A percentile compares a stretch with the other conserved stretches of the same genome.
phyloP scores from a whole-genome alignment of 2,329 filamentous ascomycete species.

The Diplocarpon mali region DNA sequence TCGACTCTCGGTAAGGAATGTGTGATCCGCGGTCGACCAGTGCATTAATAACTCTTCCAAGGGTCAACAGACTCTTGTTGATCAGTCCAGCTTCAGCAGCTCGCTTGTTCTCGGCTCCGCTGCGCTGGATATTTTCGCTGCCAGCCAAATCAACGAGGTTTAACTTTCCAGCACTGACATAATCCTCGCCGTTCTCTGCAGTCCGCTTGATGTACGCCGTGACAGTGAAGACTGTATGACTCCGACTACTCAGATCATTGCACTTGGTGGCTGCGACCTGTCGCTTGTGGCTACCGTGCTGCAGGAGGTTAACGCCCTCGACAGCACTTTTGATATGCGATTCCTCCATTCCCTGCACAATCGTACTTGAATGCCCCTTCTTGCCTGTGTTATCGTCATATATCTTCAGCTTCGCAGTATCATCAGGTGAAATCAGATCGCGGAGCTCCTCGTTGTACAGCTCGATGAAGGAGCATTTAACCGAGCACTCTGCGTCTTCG shows the following conservation, averaged over 20 bases:
- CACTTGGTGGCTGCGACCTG: slow-evolving; percentile 99
- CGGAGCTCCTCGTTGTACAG: slow-evolving; percentile 96
- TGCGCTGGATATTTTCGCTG: slow-evolving; percentile 94
- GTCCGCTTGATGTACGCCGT: slow-evolving; percentile 81
- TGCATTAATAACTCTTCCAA: slow-evolving; percentile 95
- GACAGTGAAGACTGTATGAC: slow-evolving; percentile 95
- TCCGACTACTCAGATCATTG: slow-evolving; percentile 93
- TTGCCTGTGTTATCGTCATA: slow-evolving; percentile 81
- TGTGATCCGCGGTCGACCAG: slow-evolving; percentile 82
- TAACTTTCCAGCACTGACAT: slow-evolving; percentile 81
- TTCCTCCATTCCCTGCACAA: slow-evolving; percentile 98
- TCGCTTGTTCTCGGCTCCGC: slow-evolving; percentile 94
- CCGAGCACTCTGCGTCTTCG: slow-evolving; percentile 70
- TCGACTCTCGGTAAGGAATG: slow-evolving; percentile 89
- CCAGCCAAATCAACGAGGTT: slow-evolving; percentile 95
- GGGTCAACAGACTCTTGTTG: slow-evolving; percentile 92
- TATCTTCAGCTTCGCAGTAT: slow-evolving; percentile 81
- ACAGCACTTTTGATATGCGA: slow-evolving; percentile 77
- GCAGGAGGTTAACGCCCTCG: slow-evolving; percentile 79
- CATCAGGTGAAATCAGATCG: slow-evolving; percentile 75
- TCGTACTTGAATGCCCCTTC: slow-evolving; percentile 71
- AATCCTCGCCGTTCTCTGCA: slow-evolving; percentile 77
- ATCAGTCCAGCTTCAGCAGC: slow-evolving; percentile 92
- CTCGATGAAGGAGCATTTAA: slow-evolving; percentile 98
- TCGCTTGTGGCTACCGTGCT: slow-evolving; percentile 80